A percentile compares a stretch with the other conserved stretches of the same genome.
Evolutionary conservation across 1,139 yeast species (phyloP).

Genomic region (Candida tunisiensis): DNA sequence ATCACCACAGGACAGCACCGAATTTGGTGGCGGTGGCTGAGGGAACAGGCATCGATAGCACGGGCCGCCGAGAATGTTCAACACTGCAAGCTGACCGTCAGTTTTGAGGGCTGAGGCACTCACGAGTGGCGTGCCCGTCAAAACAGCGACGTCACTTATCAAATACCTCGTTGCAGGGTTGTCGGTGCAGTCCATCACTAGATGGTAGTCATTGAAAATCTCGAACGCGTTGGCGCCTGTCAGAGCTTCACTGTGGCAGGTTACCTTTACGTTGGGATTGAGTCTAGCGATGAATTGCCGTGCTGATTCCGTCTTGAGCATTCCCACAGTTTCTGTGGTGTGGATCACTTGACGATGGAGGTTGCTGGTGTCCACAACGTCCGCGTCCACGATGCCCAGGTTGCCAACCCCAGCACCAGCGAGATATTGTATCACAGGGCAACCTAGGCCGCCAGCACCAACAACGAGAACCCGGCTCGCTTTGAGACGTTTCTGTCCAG

Average conservation of each 20-base stretch:
- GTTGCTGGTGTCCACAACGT: constrained; percentile 68
- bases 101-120: constrained; percentile 87
- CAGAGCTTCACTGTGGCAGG: constrained; percentile 36
- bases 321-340: constrained; percentile 45
- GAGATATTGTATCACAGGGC: constrained; percentile 76
- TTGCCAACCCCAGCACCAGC: constrained; percentile 81
- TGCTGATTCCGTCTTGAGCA: constrained; percentile 68
- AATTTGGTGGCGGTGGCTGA: constrained; percentile 69
- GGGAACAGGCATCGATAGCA: constrained; percentile 94
- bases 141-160: constrained; percentile 71
- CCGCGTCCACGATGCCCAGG: constrained; percentile 80
- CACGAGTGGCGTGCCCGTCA: constrained; percentile 52
- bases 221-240: constrained; percentile 42
- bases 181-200: constrained; percentile 87
- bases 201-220: constrained; percentile 42
- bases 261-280: constrained; percentile 51
- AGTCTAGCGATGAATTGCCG: constrained; percentile 25
- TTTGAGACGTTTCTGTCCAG: constrained; percentile 44
- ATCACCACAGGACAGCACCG: constrained; percentile 77
- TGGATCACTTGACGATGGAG: constrained; percentile 84
- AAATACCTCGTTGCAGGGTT: constrained; percentile 79
- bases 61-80: constrained; percentile 64
- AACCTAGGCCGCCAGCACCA: constrained; percentile 96
- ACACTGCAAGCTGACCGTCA: constrained; percentile 75
- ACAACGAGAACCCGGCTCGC: constrained; percentile 49